A percentile compares a stretch with the other conserved stretches of the same genome.
phyloP scores from a whole-genome alignment of 1,284 basidiomycete species.

The Ustilago vetiveriae region DNA sequence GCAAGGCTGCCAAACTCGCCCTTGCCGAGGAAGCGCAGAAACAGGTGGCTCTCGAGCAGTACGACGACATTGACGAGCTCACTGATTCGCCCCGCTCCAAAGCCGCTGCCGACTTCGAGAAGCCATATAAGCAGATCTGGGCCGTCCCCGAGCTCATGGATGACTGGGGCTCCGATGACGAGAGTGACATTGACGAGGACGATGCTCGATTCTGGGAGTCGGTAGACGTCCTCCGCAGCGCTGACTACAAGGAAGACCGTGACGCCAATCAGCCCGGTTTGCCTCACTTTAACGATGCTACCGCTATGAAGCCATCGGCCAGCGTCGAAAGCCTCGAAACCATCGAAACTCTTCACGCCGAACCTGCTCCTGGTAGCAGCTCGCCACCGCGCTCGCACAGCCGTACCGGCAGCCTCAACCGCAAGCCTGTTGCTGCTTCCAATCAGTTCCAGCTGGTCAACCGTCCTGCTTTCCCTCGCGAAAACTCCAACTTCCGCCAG shows the following conservation, averaged over 20 bases:
- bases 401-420: conserved; percentile 26
- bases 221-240: conserved; percentile 36
- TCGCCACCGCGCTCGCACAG: conserved; percentile 4
- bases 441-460: conserved; percentile 36
- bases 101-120: conserved; percentile 34
- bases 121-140: conserved; percentile 49
- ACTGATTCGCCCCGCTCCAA: conserved; percentile 27
- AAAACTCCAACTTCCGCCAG: conserved; percentile 31
- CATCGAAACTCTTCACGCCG: not conserved
- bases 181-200: conserved; percentile 46
- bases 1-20: conserved; percentile 27
- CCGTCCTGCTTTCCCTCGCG: conserved; percentile 37
- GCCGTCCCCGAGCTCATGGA: conserved; percentile 47
- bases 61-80: conserved; percentile 23
- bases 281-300: conserved; percentile 28
- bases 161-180: conserved; percentile 42
- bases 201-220: conserved; percentile 48
- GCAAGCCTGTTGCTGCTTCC: conserved; percentile 8
- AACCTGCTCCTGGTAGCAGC: conserved; percentile 3
- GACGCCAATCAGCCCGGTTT: conserved; percentile 31
- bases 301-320: conserved; percentile 20
- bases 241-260: conserved; percentile 33
- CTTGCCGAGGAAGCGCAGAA: conserved; percentile 28
- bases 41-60: conserved; percentile 15
- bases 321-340: conserved; percentile 15